These are phyloP conservation scores for Blastobotrys elegans DNA, from an alignment of 1,139 yeast genomes.

Conservation along the genomic window DNA sequence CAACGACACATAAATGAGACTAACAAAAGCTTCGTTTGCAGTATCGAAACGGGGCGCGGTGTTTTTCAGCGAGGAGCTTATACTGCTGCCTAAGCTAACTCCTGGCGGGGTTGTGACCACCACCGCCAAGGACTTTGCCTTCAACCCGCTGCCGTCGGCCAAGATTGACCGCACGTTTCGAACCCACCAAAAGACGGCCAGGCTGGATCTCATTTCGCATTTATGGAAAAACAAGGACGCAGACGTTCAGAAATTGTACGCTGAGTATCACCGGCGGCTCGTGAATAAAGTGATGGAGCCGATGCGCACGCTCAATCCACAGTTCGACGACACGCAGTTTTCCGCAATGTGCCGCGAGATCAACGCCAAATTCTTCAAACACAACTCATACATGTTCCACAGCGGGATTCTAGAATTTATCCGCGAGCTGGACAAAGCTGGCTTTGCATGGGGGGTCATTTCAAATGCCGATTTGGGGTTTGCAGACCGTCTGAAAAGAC, in stretches of 20 bases:
- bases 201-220: too few relatives aligned
- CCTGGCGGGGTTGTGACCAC: slow-evolving; percentile 5
- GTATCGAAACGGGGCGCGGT: slow-evolving; percentile 7
- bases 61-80: slow-evolving; percentile 9
- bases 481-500: slow-evolving; percentile 12
- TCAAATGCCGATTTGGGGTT: slow-evolving; percentile 29
- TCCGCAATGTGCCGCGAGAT: background rate
- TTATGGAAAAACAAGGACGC: background rate
- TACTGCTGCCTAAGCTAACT: slow-evolving; percentile 6
- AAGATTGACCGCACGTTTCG: background rate
- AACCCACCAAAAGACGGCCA: background rate
- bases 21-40: too few relatives aligned
- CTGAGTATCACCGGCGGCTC: background rate
- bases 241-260: background rate
- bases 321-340: background rate
- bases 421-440: slow-evolving; percentile 4
- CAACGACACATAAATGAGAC: too few relatives aligned
- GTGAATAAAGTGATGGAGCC: background rate
- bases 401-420: slow-evolving; percentile 7
- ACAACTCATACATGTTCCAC: slow-evolving; percentile 7
- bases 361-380: slow-evolving; percentile 1
- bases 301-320: background rate
- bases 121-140: slow-evolving; percentile 3
- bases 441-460: slow-evolving; percentile 29
- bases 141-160: background rate